A percentile compares a stretch with the other conserved stretches of the same genome.
phyloP scores from a whole-genome alignment of 2,329 filamentous ascomycete genomes.

The Rhynchosporium graminicola region DNA sequence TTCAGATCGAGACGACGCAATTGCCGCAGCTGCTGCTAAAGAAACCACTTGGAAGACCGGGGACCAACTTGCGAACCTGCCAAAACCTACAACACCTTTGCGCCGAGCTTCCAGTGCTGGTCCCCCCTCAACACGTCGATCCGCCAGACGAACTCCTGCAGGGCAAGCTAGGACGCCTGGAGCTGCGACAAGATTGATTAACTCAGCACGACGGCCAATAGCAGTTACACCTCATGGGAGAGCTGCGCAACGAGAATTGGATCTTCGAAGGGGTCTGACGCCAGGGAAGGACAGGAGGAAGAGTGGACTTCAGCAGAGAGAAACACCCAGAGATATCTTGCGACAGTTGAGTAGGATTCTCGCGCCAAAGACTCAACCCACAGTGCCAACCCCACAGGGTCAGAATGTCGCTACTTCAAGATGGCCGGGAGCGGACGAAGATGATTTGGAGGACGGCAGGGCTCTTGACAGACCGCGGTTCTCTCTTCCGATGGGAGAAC shows the following conservation, averaged over 20 bases:
- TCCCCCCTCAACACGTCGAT: constrained; percentile 34
- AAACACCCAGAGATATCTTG: constrained; percentile 56
- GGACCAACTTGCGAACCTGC: constrained; percentile 33
- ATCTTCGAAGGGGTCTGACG: constrained; percentile 61
- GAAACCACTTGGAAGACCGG: constrained; percentile 37
- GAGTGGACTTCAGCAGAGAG: constrained; percentile 56
- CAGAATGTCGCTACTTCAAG: constrained; percentile 16
- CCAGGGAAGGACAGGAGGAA: constrained; percentile 59
- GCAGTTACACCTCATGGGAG: constrained; percentile 58
- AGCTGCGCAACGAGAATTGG: constrained; percentile 59
- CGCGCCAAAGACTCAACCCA: constrained; percentile 45
- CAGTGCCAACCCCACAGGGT: constrained; percentile 36
- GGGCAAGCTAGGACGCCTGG: constrained; percentile 35
- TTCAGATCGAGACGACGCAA: constrained; percentile 28
- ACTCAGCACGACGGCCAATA: constrained; percentile 34
- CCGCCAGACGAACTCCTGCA: constrained; percentile 34
- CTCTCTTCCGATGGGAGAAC: constrained; percentile 55
- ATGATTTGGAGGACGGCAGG: constrained; percentile 44
- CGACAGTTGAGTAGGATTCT: constrained; percentile 56
- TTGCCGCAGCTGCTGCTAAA: constrained; percentile 21
- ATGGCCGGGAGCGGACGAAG: constrained; percentile 35
- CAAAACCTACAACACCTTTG: constrained; percentile 39
- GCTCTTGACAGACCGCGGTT: constrained; percentile 55
- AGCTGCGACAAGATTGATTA: constrained; percentile 25
- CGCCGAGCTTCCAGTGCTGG: constrained; percentile 38